Percentiles rank a stretch among this genome's conserved stretches.
Evolutionary conservation across 441 rosid species (phyloP).

Genomic region (Pelargonium australe): DNA sequence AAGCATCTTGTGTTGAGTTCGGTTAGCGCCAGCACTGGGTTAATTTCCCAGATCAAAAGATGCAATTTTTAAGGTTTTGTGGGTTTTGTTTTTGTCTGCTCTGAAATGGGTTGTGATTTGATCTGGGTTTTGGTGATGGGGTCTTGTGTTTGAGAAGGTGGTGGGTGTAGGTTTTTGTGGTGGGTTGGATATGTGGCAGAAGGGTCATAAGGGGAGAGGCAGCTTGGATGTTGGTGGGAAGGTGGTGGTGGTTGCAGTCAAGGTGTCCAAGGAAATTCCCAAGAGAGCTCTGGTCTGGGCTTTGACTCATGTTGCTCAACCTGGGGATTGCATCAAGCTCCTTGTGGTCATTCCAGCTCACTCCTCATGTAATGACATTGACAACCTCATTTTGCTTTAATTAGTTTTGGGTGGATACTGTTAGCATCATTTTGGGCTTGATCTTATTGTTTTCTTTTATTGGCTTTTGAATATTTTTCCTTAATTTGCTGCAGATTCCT

Average conservation of each 20-base stretch:
- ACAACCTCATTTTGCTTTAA: background rate
- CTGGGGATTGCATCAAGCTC: conserved; percentile 90
- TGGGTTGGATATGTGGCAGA: conserved; percentile 49
- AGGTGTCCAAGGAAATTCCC: conserved; percentile 93
- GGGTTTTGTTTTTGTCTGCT: too few species aligned
- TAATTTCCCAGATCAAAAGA: background rate
- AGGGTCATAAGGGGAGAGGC: conserved; percentile 26
- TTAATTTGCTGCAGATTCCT: background rate
- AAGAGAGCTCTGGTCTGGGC: conserved; percentile 92
- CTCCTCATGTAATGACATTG: conserved; percentile 43
- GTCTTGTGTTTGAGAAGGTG: background rate
- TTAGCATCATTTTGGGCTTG: background rate
- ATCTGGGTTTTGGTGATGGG: conserved; percentile 8
- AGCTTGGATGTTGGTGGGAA: conserved; percentile 56
- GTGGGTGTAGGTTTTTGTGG: conserved; percentile 31
- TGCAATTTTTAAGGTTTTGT: background rate
- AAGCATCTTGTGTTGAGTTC: background rate
- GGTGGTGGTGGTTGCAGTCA: conserved; percentile 84
- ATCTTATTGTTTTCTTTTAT: background rate
- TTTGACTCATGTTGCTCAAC: conserved; percentile 94
- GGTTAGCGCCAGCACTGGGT: background rate
- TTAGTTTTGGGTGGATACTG: background rate
- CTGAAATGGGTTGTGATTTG: background rate
- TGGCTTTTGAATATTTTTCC: background rate
- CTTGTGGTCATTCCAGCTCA: conserved; percentile 85